Evolutionary conservation across 495 filamentous ascomycete species (phyloP).

Genomic region (Wilcoxina mikolae): DNA sequence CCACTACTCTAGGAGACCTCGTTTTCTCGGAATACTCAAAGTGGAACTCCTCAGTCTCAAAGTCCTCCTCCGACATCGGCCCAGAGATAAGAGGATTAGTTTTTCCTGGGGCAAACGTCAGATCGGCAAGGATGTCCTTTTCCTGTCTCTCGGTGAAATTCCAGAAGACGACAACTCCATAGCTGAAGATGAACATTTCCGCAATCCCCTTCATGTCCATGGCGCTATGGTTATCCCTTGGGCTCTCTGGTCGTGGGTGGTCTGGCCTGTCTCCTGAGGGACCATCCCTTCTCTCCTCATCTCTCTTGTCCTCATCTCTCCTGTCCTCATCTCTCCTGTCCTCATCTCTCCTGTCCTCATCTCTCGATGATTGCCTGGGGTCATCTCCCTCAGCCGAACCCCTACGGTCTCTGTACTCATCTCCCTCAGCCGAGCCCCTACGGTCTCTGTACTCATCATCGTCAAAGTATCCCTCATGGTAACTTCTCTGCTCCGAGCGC

Average conservation of each 20-base stretch:
- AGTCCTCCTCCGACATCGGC: conserved; percentile 50
- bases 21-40: conserved; percentile 87
- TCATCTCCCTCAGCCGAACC: conserved; percentile 8
- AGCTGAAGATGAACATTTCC: conserved; percentile 96
- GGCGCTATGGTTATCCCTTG: conserved; percentile 19
- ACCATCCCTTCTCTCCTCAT: neutral
- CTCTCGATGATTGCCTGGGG: too few species aligned
- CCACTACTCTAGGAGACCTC: conserved; percentile 52
- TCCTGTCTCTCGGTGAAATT: conserved; percentile 93
- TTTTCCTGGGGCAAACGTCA: conserved; percentile 65
- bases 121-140: conserved; percentile 87
- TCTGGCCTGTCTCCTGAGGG: neutral
- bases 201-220: conserved; percentile 45
- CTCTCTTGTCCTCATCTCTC: neutral
- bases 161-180: conserved; percentile 97
- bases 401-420: conserved; percentile 31
- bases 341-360: too few species aligned
- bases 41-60: conserved; percentile 97
- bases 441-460: conserved; percentile 41
- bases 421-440: conserved; percentile 70
- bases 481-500: conserved; percentile 72
- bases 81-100: conserved; percentile 29
- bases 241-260: conserved; percentile 15
- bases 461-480: conserved; percentile 75
- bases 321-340: conserved; percentile 1